Evolutionary conservation across 805 yeast genomes (phyloP), one percentile per base, ranked within the genome.

Genomic region (Scheffersomyces coipomensis): DNA sequence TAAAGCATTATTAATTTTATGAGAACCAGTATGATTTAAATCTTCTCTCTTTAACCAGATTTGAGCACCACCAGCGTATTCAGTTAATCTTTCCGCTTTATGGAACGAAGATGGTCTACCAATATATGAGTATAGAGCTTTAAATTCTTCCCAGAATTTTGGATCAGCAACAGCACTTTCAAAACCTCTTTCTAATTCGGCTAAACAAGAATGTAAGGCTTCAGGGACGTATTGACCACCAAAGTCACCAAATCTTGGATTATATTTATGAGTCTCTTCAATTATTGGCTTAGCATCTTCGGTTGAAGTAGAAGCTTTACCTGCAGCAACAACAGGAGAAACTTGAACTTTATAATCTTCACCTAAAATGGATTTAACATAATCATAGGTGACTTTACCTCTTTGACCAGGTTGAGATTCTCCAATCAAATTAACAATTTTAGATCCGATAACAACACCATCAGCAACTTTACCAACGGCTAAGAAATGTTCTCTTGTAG

Each of bases 161-260:
- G 89, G 93, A 65, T 93, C 99, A 21, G 90, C 88, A 48, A 83
- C 82, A 15, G 97, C 97, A 31, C 72, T 76, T 59, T 86, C 90
- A 60, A 90, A 95, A 3, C 88, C 97, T 38, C 61, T 71, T 69
- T 93, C 99, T 42, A 93, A 76, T 67, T 93, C 96, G 45, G 81
- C 78, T 52, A 93, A 75, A 71, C 98, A 91, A 32, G 95, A 79
- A 66, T 90, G 91, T 56, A 93, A 71, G 17, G 95, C 88, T 71
- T 93, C 99, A 29, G 99, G 99, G 29, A 93, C 99, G 58, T 88
- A 93, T 70, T 93, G 99, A 44, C 99, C 99, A 61, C 99, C 99
- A 58, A 88, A 95, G 35, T 81, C 89, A 56, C 98, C 99, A 54
- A 91, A 91, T 46, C 85, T 75, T 41, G 91, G 84, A 49, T 81